phyloP scores from a whole-genome alignment of 2,329 filamentous ascomycete species.

The Fusarium goolgardi region DNA sequence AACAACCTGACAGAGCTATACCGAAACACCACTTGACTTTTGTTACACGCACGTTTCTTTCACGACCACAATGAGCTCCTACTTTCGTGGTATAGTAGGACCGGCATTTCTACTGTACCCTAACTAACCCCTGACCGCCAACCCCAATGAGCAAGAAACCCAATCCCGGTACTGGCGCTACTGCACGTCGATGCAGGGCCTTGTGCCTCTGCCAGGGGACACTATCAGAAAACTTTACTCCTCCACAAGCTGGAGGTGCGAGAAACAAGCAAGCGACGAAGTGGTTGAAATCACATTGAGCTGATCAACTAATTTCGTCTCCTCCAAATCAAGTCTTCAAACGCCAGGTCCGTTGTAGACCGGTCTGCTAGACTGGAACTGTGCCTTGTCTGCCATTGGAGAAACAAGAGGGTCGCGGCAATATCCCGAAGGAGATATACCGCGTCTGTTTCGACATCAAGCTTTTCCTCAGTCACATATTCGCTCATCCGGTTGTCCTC shows the following conservation, averaged over 20 bases:
- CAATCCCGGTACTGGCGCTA: conserved; percentile 27
- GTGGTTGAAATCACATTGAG: neutral
- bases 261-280: neutral
- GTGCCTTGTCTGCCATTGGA: conserved; percentile 27
- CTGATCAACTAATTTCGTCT: neutral
- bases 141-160: conserved; percentile 22
- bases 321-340: neutral
- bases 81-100: conserved; percentile 6
- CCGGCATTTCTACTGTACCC: conserved; percentile 20
- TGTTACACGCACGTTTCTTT: conserved; percentile 29
- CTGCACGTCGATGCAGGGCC: conserved; percentile 30
- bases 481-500: conserved; percentile 29
- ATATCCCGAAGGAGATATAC: conserved; percentile 31
- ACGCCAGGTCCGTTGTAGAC: conserved; percentile 13
- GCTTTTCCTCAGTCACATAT: conserved; percentile 32
- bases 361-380: conserved; percentile 31
- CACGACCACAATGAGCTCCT: neutral
- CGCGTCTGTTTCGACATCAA: conserved; percentile 43
- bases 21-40: conserved; percentile 14
- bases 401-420: conserved; percentile 41
- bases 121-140: conserved; percentile 36
- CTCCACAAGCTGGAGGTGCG: conserved; percentile 1
- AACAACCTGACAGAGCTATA: neutral
- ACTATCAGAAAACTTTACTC: neutral
- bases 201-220: conserved; percentile 3